Evolutionary conservation across 2,329 filamentous ascomycete species (phyloP).

Genomic region (Verticillium nubilum): DNA sequence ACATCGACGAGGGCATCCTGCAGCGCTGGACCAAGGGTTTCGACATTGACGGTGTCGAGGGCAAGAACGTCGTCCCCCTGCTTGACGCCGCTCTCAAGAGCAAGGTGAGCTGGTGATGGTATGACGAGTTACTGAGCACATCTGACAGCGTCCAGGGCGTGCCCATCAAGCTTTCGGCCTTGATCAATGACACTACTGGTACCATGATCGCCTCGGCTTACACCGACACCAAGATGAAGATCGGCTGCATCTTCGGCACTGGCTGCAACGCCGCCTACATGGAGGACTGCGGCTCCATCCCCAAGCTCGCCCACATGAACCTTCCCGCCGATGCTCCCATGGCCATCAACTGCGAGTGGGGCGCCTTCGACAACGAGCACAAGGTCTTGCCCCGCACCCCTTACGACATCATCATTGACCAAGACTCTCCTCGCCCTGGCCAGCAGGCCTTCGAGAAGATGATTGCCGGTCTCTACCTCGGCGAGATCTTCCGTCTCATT

Average conservation of each 20-base stretch:
- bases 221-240: conserved; percentile 88
- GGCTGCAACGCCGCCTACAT: conserved; percentile 98
- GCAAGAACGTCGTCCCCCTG: conserved; percentile 82
- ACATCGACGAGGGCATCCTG: conserved; percentile 86
- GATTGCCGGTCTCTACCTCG: conserved; percentile 90
- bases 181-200: conserved; percentile 97
- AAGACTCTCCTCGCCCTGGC: conserved; percentile 84
- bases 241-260: conserved; percentile 97
- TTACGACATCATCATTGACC: conserved; percentile 84
- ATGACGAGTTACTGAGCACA: neutral
- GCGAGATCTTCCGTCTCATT: conserved; percentile 88
- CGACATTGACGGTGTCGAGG: conserved; percentile 88
- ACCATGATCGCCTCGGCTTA: conserved; percentile 95
- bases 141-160: conserved; percentile 52
- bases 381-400: conserved; percentile 77
- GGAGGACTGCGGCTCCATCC: conserved; percentile 85
- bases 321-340: conserved; percentile 79
- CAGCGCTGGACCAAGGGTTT: conserved; percentile 98
- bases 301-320: conserved; percentile 89
- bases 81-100: conserved; percentile 73
- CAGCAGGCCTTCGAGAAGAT: conserved; percentile 98
- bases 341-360: conserved; percentile 97
- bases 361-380: conserved; percentile 93
- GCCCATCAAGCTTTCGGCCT: conserved; percentile 84
- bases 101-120: conserved; percentile 39